Evolutionary conservation across 768 basidiomycete genomes (phyloP), one percentile per base, ranked within the genome.

Genomic region (Agrocybe praecox): DNA sequence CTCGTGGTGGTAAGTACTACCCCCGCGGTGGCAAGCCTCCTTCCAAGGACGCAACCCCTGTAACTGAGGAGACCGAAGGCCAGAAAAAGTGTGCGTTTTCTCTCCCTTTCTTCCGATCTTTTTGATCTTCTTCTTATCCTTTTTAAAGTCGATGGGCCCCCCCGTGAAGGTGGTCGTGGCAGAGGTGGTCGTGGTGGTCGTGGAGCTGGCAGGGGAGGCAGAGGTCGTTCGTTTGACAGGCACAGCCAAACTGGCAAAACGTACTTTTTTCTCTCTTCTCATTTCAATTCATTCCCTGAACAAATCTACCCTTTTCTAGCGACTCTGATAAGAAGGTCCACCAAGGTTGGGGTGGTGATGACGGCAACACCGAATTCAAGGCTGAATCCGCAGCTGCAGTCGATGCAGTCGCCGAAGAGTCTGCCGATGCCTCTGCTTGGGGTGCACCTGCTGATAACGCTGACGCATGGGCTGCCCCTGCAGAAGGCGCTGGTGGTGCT

Each of bases 271-370:
- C 15, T 49, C 18, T 17, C 45, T 40, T 33, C 14, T 26, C 19
- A 23, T 44, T 57, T 59, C 47, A 29, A 22, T 26, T 26, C 17
- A n/a, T 55, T 40, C 12, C 45, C 43, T 49, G 49, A 54, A 54
- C 59, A 59, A 58, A 48, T 23, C 44, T 61, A 24, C 50, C 53
- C 22, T 40, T 23, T 36, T 49, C 29, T 60, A 95, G 92, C 71
- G 96, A 98, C 76, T 89, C 92, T 45, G 92, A 95, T 64, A 98
- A 98, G 84, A 94, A 93, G 79, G 76, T 96, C 65, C 90, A 93
- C 71, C 90, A 94, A 69, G 89, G 88, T 62, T 98, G 96, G 96
- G 96, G 96, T 62, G 92, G 90, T 42, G 93, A 95, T 61, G 92
- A 95, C 65, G 94, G 90, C 64, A 81, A 78, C 63, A 72, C 89